Evolutionary conservation across 345 rosid genomes (phyloP).

Genomic region (Arabis alpina): DNA sequence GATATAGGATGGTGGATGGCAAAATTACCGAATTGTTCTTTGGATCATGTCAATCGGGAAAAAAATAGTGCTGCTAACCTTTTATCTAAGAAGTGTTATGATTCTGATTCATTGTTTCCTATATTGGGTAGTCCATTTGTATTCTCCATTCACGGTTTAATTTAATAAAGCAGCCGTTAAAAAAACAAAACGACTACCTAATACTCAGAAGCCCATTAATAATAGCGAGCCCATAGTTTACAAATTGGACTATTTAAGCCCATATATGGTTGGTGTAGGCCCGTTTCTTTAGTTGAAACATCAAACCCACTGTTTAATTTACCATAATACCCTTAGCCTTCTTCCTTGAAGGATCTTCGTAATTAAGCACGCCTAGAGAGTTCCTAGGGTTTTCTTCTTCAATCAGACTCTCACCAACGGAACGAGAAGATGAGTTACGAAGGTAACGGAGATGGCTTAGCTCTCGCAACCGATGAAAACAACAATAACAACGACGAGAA

Average conservation of each 20-base stretch:
- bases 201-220: neutral
- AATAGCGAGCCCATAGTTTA: neutral
- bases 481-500: slow-evolving; percentile 27
- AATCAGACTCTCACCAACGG: slow-evolving; percentile 19
- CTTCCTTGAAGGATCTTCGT: slow-evolving; percentile 22
- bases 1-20: no score
- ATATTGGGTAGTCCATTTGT: no score
- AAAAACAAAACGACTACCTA: no score
- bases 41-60: no score
- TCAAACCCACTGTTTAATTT: neutral
- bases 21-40: no score
- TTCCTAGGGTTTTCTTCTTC: slow-evolving; percentile 38
- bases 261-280: neutral
- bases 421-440: slow-evolving; percentile 38
- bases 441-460: slow-evolving; percentile 38
- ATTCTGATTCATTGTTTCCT: no score
- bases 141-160: no score
- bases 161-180: no score
- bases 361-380: neutral
- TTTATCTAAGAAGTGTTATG: no score
- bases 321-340: slow-evolving; percentile 24
- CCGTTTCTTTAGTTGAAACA: neutral
- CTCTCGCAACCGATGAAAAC: neutral
- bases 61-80: no score
- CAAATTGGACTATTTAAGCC: neutral